Conservation (phyloP, 1,284 basidiomycete genomes). For the Leccinum subrobustum region DNA sequence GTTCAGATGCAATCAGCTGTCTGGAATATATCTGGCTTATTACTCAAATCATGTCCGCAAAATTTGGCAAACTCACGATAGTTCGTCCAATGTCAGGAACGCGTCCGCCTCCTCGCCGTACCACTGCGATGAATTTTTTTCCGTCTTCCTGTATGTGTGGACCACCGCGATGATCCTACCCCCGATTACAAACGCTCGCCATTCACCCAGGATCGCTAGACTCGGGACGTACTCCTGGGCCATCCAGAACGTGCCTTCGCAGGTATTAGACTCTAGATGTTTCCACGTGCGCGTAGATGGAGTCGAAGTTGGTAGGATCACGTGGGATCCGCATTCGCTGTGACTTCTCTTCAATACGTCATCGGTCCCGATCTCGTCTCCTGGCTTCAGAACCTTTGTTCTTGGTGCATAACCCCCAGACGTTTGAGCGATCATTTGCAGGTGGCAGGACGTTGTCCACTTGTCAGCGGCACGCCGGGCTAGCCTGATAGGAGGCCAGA, state of each 20-base stretch:
- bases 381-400: background rate
- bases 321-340: background rate
- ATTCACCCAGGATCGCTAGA: background rate
- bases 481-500: background rate
- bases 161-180: background rate
- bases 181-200: background rate
- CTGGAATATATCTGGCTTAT: background rate
- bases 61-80: background rate
- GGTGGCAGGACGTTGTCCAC: background rate
- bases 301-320: background rate
- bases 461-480: background rate
- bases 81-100: background rate
- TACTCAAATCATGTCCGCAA: background rate
- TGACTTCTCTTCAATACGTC: background rate
- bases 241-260: background rate
- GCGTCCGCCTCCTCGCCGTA: background rate
- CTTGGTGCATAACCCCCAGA: background rate
- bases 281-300: background rate
- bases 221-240: background rate
- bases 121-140: background rate
- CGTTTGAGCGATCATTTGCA: background rate
- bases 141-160: background rate
- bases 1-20: background rate
- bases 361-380: background rate
- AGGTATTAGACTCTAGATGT: background rate